Evolutionary conservation across 129 eudicot genomes (phyloP), one percentile per base, ranked within the genome.

Genomic region (Artemisia argyi): DNA sequence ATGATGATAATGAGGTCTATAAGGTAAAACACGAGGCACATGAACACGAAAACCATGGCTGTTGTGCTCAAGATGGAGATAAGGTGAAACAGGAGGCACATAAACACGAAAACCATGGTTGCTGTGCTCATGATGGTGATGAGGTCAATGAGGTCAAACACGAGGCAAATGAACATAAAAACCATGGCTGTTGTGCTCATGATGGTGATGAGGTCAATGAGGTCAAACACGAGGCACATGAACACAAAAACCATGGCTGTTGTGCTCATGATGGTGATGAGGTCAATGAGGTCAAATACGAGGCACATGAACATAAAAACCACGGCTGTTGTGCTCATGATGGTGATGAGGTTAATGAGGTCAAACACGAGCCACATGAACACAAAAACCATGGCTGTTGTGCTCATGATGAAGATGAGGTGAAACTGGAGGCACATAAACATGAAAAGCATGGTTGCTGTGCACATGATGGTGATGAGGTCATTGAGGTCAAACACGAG

Each of bases 241-340:
- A 30, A 11, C 5, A 32, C 8, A 15, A 35, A 46, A 32, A n/a
- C 16, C n/a, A 19, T 35, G 42, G 42, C 5, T 11, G 58, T 1
- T 5, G 32, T 51, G 22, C 15, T 28, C 69, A 63, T 62, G 46
- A 48, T 62, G 61, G 51, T n/a, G n/a, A n/a, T n/a, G n/a, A n/a
- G n/a, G n/a, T n/a, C 26, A 70, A 73, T 73, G 20, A 24, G 11
- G 47, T 57, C 15, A 58, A 57, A 53, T n/a, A 42, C 44, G 19
- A 15, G 10, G 67, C 26, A 58, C 57, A 57, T 44, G 59, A 59
- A 61, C 3, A 73, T 0, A 30, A 35, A 5, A 61, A 50, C 46
- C 73, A 66, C 56, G 12, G 69, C 68, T 74, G 79, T 20, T 62
- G 71, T 52, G 63, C 73, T 51, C 72, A 35, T 54, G 55, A 66